Conservation (phyloP, 2,329 filamentous ascomycete species). For the Chaetomium sp. region DNA sequence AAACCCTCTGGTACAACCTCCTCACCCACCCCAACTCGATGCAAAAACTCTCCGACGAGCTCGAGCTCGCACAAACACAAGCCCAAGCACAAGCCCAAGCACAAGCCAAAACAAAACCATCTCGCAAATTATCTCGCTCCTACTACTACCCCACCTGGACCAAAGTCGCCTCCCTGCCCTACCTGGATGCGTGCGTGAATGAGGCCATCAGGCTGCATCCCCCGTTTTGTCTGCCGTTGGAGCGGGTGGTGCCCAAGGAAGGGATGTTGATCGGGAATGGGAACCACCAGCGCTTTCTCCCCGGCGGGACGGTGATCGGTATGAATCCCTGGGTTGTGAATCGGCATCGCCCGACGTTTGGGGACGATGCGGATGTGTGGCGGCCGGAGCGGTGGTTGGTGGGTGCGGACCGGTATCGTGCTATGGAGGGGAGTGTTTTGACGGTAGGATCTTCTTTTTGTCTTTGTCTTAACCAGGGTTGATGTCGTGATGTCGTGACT, state of each 20-base stretch:
- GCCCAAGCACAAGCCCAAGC: no score
- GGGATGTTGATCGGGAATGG: constrained; percentile 44
- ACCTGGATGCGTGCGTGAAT: constrained; percentile 58
- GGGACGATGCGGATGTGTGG: constrained; percentile 48
- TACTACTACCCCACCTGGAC: no score
- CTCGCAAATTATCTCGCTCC: no score
- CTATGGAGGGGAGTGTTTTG: constrained; percentile 12
- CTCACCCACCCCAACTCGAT: constrained; percentile 6
- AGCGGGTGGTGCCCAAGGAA: constrained; percentile 51
- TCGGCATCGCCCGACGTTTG: constrained; percentile 49
- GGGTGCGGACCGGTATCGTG: constrained; percentile 3
- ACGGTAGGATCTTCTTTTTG: neutral
- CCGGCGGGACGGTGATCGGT: constrained; percentile 53
- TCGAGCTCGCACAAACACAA: no score
- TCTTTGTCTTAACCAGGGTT: no score
- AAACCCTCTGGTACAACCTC: constrained; percentile 10
- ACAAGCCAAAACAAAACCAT: no score
- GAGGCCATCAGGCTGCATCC: constrained; percentile 60
- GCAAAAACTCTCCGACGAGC: constrained; percentile 6
- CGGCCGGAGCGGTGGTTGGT: constrained; percentile 49
- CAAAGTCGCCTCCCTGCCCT: constrained; percentile 5
- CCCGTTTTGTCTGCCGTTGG: constrained; percentile 51
- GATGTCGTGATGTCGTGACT: neutral
- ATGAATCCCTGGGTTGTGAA: constrained; percentile 58
- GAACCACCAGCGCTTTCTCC: constrained; percentile 33